Conservation (phyloP, 202 grass and related monocot genomes). For the Elaeis oleifera region DNA sequence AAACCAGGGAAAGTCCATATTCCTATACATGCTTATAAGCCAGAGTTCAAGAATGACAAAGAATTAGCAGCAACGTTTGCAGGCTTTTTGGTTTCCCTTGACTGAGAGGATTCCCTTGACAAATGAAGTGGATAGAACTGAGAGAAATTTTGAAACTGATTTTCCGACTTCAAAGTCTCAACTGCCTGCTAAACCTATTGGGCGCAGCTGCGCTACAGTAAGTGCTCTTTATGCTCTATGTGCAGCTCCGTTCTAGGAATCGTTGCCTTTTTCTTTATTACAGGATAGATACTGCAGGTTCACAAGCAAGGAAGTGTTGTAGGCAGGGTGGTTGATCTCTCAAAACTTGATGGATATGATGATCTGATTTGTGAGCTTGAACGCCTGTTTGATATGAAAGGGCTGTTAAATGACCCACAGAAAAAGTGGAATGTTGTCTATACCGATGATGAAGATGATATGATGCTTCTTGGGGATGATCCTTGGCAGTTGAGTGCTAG, state of each 20-base stretch:
- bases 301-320: slow-evolving; percentile 36
- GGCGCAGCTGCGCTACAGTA: slow-evolving; percentile 45
- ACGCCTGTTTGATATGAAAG: slow-evolving; percentile 4
- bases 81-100: slow-evolving; percentile 69
- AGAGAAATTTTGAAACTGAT: slow-evolving; percentile 24
- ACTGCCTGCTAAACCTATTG: slow-evolving; percentile 40
- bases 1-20: slow-evolving; percentile 27
- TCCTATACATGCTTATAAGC: slow-evolving; percentile 17
- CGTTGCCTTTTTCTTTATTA: slow-evolving; percentile 10
- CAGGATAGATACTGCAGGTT: slow-evolving; percentile 26
- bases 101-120: slow-evolving; percentile 40
- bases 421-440: slow-evolving; percentile 8
- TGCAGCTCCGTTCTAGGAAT: slow-evolving; percentile 18
- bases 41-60: slow-evolving; percentile 28
- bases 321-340: slow-evolving; percentile 36
- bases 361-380: slow-evolving; percentile 25
- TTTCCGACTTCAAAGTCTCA: slow-evolving; percentile 35
- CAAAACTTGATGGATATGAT: slow-evolving; percentile 32
- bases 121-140: slow-evolving; percentile 22
- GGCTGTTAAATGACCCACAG: slow-evolving; percentile 12
- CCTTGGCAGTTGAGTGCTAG: not conserved
- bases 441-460: not conserved
- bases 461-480: slow-evolving; percentile 1
- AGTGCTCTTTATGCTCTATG: slow-evolving; percentile 22
- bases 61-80: slow-evolving; percentile 36